A percentile compares a stretch with the other conserved stretches of the same genome.
These are phyloP conservation scores for Rhizopus stolonifer DNA, from an alignment of 371 early-diverging fungal species.

Conservation along the genomic window DNA sequence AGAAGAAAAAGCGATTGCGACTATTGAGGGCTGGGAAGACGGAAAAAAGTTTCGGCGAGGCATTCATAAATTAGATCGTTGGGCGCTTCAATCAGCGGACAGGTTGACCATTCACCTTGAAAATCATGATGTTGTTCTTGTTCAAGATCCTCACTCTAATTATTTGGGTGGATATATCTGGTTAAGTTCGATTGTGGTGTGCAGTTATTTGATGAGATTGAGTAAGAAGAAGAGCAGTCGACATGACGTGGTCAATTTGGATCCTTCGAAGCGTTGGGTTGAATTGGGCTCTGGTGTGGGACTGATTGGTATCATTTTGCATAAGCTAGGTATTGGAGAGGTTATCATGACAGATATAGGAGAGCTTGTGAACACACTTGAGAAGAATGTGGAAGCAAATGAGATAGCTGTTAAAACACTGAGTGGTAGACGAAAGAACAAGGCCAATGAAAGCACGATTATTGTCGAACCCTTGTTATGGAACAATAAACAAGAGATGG, in stretches of 20 bases:
- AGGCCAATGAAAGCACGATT: constrained; percentile 19
- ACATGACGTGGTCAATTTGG: constrained; percentile 38
- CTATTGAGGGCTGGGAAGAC: constrained; percentile 57
- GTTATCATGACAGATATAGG: constrained; percentile 50
- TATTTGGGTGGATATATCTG: constrained; percentile 50
- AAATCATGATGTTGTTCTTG: constrained; percentile 33
- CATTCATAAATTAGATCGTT: constrained; percentile 49
- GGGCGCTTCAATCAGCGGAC: constrained; percentile 55
- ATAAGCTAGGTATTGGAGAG: constrained; percentile 42
- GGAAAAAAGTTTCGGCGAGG: constrained; percentile 39
- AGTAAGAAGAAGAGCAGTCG: constrained; percentile 20
- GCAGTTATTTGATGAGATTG: constrained; percentile 42
- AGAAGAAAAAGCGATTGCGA: constrained; percentile 37
- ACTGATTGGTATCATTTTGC: constrained; percentile 49
- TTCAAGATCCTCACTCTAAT: constrained; percentile 52
- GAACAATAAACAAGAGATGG: constrained; percentile 41
- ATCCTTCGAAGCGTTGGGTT: constrained; percentile 43
- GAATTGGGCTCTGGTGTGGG: constrained; percentile 57
- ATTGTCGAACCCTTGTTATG: constrained; percentile 47
- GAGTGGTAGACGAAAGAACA: constrained; percentile 40
- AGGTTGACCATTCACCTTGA: constrained; percentile 42
- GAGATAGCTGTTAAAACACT: constrained; percentile 29
- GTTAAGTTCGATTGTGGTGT: constrained; percentile 49
- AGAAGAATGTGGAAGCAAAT: constrained; percentile 49
- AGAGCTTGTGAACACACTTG: constrained; percentile 42